Conservation (phyloP, 352 stramenopile genomes). For the Saprolegnia parasitica region DNA sequence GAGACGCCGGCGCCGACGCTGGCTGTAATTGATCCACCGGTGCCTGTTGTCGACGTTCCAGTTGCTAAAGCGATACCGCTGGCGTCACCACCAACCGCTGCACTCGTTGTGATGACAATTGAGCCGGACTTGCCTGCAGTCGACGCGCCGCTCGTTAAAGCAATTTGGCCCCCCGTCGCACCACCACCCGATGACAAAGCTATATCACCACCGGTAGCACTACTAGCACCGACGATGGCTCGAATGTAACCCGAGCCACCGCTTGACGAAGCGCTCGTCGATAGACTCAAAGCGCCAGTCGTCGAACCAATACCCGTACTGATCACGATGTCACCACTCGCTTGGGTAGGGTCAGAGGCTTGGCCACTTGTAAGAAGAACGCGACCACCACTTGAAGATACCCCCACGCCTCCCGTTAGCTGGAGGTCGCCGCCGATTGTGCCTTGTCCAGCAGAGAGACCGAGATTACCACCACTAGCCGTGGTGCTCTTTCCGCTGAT, state of each 20-base stretch:
- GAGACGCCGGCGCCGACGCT: background rate
- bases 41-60: slow-evolving; percentile 6
- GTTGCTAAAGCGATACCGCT: slow-evolving; percentile 10
- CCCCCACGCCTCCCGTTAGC: background rate
- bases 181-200: background rate
- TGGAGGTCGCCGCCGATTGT: slow-evolving; percentile 10
- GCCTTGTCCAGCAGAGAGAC: slow-evolving; percentile 9
- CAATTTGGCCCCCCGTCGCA: background rate
- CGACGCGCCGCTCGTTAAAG: background rate
- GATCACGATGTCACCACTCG: slow-evolving; percentile 16
- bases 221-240: background rate
- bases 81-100: slow-evolving; percentile 5
- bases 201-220: slow-evolving; percentile 1
- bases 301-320: background rate
- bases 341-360: background rate
- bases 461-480: slow-evolving; percentile 3
- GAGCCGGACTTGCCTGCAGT: slow-evolving; percentile 12
- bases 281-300: background rate
- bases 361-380: slow-evolving; percentile 9
- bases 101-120: slow-evolving; percentile 6
- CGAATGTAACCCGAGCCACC: slow-evolving; percentile 8
- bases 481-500: background rate
- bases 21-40: slow-evolving; percentile 7
- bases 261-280: background rate
- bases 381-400: slow-evolving; percentile 3